Conservation (phyloP, 164 flowering plant genomes). For the Platanus orientalis region DNA sequence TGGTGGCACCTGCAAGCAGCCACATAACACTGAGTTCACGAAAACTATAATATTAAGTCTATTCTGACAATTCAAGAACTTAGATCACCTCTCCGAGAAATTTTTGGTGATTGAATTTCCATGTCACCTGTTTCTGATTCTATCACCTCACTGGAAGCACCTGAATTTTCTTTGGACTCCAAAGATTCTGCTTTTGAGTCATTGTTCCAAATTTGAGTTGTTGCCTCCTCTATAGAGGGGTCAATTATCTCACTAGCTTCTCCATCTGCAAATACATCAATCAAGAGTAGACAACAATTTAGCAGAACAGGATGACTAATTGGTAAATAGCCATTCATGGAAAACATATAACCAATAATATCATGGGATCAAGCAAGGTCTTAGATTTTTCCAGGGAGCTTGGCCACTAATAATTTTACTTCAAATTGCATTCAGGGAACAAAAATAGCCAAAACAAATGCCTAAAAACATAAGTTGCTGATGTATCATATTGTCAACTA, state of each 20-base stretch:
- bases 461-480: not conserved
- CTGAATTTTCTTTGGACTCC: constrained; percentile 37
- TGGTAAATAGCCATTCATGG: no score
- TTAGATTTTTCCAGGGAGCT: no score
- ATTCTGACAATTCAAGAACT: constrained; percentile 1
- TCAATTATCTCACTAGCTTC: constrained; percentile 53
- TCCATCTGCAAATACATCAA: constrained; percentile 15
- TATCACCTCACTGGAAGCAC: constrained; percentile 40
- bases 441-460: not conserved
- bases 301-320: not conserved
- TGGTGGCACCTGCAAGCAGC: constrained; percentile 32
- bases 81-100: constrained; percentile 36
- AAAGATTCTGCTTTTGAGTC: constrained; percentile 13
- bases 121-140: constrained; percentile 29
- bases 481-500: not conserved
- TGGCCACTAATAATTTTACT: no score
- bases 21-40: not conserved
- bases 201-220: constrained; percentile 12
- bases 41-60: not conserved
- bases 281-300: constrained; percentile 3
- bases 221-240: constrained; percentile 28
- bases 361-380: no score
- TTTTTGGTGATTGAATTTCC: constrained; percentile 45
- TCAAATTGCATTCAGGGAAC: not conserved
- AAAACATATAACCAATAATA: no score